phyloP scores from a whole-genome alignment of 2,329 filamentous ascomycete species.

The Onygenales sp. region DNA sequence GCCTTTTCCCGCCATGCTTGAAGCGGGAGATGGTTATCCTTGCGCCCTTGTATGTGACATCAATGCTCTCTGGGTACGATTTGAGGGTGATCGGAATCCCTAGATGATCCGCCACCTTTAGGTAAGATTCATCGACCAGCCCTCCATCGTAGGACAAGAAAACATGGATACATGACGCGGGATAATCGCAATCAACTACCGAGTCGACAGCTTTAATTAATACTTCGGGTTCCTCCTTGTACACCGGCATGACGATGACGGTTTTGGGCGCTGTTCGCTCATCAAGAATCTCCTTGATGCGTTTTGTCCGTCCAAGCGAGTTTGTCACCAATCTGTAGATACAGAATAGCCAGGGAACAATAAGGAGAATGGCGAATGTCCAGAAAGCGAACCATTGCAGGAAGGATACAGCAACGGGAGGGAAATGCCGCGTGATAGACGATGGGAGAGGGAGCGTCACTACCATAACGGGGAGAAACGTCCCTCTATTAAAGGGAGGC shows the following conservation, averaged over 20 bases:
- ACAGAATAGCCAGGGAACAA: slow-evolving; percentile 85
- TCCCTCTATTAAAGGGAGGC: slow-evolving; percentile 43
- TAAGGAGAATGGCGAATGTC: slow-evolving; percentile 76
- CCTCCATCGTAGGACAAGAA: slow-evolving; percentile 94
- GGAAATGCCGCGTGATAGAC: slow-evolving; percentile 64
- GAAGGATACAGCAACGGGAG: slow-evolving; percentile 54
- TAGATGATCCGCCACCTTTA: slow-evolving; percentile 74
- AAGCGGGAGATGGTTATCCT: slow-evolving; percentile 88
- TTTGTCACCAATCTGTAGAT: slow-evolving; percentile 85
- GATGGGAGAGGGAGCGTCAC: slow-evolving; percentile 78
- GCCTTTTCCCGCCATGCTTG: slow-evolving; percentile 83
- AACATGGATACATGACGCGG: slow-evolving; percentile 81
- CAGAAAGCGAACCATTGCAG: slow-evolving; percentile 96
- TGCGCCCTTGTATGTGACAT: slow-evolving; percentile 71
- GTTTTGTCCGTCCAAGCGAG: slow-evolving; percentile 68
- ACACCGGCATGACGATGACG: slow-evolving; percentile 94
- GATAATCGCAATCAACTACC: slow-evolving; percentile 88
- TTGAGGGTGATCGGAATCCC: slow-evolving; percentile 70
- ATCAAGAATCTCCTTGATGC: slow-evolving; percentile 75
- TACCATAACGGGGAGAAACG: slow-evolving; percentile 90
- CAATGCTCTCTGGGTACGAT: slow-evolving; percentile 79
- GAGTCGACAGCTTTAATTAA: slow-evolving; percentile 82
- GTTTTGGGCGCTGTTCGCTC: slow-evolving; percentile 83
- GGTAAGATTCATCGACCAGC: slow-evolving; percentile 76
- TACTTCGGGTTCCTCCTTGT: slow-evolving; percentile 79